Conservation (phyloP, 371 early-diverging fungal species). For the Rhizopus delemar region DNA sequence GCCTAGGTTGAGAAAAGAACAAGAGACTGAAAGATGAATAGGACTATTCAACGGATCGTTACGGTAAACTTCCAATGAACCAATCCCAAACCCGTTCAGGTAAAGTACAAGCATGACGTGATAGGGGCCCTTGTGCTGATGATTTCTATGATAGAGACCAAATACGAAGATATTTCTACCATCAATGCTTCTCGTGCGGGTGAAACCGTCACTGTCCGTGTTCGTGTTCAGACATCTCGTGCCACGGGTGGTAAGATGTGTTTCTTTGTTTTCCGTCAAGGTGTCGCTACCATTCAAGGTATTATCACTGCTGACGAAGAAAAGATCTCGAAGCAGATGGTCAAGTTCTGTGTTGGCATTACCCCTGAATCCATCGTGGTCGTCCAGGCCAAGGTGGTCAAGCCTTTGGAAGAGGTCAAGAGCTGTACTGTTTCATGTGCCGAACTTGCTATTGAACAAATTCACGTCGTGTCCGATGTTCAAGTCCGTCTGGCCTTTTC, state of each 20-base stretch:
- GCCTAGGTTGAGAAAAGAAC: background rate
- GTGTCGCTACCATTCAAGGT: constrained; percentile 86
- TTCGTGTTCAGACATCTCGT: constrained; percentile 89
- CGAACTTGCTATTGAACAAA: constrained; percentile 79
- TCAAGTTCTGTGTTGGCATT: constrained; percentile 87
- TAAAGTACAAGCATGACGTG: constrained; percentile 19
- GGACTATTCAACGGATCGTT: constrained; percentile 83
- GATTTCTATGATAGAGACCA: constrained; percentile 30
- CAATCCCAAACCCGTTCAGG: constrained; percentile 77
- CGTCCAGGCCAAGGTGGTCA: constrained; percentile 78
- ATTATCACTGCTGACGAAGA: constrained; percentile 69
- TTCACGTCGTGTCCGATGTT: constrained; percentile 82
- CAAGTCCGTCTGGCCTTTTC: constrained; percentile 90
- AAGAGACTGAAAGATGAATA: constrained; percentile 15
- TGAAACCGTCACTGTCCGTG: constrained; percentile 80
- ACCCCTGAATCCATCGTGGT: constrained; percentile 88
- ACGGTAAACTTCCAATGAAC: constrained; percentile 89
- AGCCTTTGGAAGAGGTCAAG: constrained; percentile 84
- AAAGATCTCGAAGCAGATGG: constrained; percentile 91
- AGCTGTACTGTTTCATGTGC: constrained; percentile 90
- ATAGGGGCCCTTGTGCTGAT: background rate
- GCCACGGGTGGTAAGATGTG: constrained; percentile 88
- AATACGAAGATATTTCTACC: constrained; percentile 54
- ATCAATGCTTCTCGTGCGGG: constrained; percentile 69
- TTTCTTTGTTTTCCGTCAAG: constrained; percentile 92